Evolutionary conservation across 202 grass and related monocot species (phyloP).

Genomic region (Dendrocalamus latiflorus): DNA sequence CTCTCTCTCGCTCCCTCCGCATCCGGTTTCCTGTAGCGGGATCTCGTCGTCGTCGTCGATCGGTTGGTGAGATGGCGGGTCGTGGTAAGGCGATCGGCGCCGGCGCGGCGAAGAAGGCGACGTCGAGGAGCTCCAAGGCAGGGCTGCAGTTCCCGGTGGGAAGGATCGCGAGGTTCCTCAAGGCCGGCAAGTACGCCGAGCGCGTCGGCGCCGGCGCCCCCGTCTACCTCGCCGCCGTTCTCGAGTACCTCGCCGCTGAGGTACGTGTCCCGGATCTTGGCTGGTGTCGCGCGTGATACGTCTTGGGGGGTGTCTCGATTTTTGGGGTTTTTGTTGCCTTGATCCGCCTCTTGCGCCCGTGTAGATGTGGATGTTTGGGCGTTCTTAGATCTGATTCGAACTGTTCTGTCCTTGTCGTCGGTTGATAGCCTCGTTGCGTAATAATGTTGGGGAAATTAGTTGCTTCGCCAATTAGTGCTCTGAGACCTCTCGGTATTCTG

Average conservation of each 20-base stretch:
- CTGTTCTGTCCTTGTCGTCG: rapidly evolving
- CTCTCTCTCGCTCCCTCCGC: neutral
- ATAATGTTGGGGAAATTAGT: neutral
- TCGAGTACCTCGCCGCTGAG: slow-evolving; percentile 68
- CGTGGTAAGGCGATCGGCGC: slow-evolving; percentile 68
- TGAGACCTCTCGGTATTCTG: neutral
- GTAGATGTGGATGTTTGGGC: rapidly evolving
- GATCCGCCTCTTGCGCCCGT: neutral
- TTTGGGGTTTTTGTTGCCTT: neutral
- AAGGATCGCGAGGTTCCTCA: slow-evolving; percentile 73
- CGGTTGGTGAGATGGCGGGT: slow-evolving; percentile 39
- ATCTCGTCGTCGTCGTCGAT: too few relatives aligned
- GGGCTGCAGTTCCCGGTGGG: slow-evolving; percentile 96
- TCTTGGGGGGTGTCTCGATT: neutral
- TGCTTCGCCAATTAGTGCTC: neutral
- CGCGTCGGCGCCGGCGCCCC: slow-evolving; percentile 50
- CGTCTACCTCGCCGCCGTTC: slow-evolving; percentile 44
- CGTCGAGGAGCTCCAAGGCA: slow-evolving; percentile 74
- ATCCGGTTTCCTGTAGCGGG: neutral
- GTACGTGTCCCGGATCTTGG: slow-evolving; percentile 12
- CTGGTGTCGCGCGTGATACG: neutral
- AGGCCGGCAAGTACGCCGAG: slow-evolving; percentile 81
- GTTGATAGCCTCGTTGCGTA: rapidly evolving
- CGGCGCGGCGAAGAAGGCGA: slow-evolving; percentile 59
- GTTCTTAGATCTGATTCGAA: neutral